Conservation (phyloP, 352 stramenopile species). For the Lagenidium sp. region DNA sequence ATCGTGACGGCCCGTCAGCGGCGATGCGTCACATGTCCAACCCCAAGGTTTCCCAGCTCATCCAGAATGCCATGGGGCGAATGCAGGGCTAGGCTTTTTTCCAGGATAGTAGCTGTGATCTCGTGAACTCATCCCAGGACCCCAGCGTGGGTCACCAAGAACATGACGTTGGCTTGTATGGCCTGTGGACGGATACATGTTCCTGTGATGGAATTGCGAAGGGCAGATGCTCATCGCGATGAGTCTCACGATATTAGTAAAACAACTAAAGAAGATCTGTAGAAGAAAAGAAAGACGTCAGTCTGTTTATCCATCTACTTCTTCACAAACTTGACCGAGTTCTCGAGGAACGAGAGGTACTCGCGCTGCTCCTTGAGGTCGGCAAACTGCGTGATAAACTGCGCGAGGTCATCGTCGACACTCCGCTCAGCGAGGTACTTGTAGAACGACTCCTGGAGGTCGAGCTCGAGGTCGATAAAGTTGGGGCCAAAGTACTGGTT, state of each 20-base stretch:
- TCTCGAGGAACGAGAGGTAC: conserved; percentile 74
- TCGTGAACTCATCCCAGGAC: too few relatives aligned
- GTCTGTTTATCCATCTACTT: too few relatives aligned
- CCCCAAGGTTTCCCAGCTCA: conserved; percentile 72
- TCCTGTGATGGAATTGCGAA: too few relatives aligned
- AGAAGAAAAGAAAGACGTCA: too few relatives aligned
- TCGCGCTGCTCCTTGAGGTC: conserved; percentile 84
- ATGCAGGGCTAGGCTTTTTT: conserved; percentile 59
- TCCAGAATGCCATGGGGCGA: conserved; percentile 60
- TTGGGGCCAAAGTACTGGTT: conserved; percentile 66
- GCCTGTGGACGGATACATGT: too few relatives aligned
- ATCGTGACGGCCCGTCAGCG: conserved; percentile 60
- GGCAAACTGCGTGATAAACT: conserved; percentile 79
- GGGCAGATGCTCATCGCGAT: too few relatives aligned
- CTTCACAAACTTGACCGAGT: conserved; percentile 58
- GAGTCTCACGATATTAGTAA: too few relatives aligned
- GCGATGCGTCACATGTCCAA: conserved; percentile 86
- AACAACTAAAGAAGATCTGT: too few relatives aligned
- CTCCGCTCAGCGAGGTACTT: conserved; percentile 64
- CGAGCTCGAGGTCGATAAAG: conserved; percentile 79
- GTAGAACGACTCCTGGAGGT: conserved; percentile 80
- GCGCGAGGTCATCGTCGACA: conserved; percentile 76
- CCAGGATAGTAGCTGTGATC: too few relatives aligned
- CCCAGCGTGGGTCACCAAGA: too few relatives aligned
- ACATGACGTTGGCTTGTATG: too few relatives aligned